Base-by-base conservation (phyloP, 2,329 filamentous ascomycete species). In the Penicillium sp. region DNA sequence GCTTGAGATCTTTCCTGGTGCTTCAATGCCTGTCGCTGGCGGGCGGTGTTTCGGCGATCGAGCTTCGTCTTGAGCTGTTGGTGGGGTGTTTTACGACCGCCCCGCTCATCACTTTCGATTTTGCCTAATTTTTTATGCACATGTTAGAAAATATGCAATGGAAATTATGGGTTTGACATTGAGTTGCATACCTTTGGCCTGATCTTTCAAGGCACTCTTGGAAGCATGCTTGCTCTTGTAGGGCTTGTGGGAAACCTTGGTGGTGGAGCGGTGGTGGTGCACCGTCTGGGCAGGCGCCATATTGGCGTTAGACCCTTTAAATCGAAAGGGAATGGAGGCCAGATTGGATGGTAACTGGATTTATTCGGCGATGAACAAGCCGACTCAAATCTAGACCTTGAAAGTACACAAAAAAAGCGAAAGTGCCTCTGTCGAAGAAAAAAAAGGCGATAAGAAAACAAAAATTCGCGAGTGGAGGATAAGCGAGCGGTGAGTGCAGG, bases 11-110 rank as follows among this genome's bases (percentile, higher is more conserved):
- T 89, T 65, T 94, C 91, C 69, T 87, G 87, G 69, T 92, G 86
- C 75, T 97, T 97, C 63, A 86, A 81, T 58, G 89, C 79, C 67
- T 93, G 89, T 73, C 88, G 87, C 79, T 99, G 94, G 75, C 93
- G 93, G 64, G 91, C 90, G 79, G 96, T 91, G 75, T 99, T 97
- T 66, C 91, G 87, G 56, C 94, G 88, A 75, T 96, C 92, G 72
- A 99, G 84, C 77, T 97, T 99, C 55, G 92, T 96, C 90, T 97
- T 93, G 77, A 97, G 85, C 77, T 96, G 91, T 73, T 99, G 94
- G 73, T 96, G 91, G 51, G 90, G 90, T 14, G 93, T 96, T 75
- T 90, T 95, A 68, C 93, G 86, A 65, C 81, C 80, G 57, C 88
- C 87, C 66, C 82, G 85, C 69, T 96, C 89, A 67, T 84, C 78